Evolutionary conservation across 2,329 filamentous ascomycete species (phyloP), one percentile per base, ranked within the genome.

Genomic region (Diplodia sapinea): DNA sequence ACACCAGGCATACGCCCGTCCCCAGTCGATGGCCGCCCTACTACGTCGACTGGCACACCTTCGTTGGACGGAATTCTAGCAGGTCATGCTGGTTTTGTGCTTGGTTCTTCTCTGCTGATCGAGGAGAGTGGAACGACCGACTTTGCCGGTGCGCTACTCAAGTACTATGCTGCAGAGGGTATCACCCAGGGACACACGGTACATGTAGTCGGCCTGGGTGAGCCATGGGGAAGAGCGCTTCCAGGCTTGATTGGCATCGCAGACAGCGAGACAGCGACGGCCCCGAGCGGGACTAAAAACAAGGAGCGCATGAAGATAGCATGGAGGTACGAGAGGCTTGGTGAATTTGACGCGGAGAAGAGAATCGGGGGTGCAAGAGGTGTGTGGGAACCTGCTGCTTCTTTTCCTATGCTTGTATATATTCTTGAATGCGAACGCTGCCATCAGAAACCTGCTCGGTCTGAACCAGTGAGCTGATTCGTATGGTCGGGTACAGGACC

Each of bases 241-340:
- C 95, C 95, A 3, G 94, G 91, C 0, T 78, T 96, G 40, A 84
- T 85, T 56, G 79, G 83, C 70, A 79, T 83, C 62, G 77, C 82
- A 73, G 72, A 81, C 77, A 66, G 69, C 56, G 72, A 70, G 56
- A 20, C 59, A 7, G 75, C 75, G 40, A 81, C 82, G 54, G 62
- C 50, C 69, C 73, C 74, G 29, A 74, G 79, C 36, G 81, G 74
- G 74, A 73, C 74, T 77, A 78, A 80, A 77, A 71, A 49, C 66
- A 74, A 74, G 49, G 91, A 94, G 70, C 94, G 90, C 79, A 98
- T 99, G 95, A 98, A 97, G 82, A 99, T 99, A 82, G 95, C 95
- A 3, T 99, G 95, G 95, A 87, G 95, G 78, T 99, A 99, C 80
- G 94, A 98, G 79, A 87, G 88, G 40, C 79, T 98, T 65, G 91